phyloP scores from a whole-genome alignment of 164 flowering plant genomes.

The Buxus sempervirens region DNA sequence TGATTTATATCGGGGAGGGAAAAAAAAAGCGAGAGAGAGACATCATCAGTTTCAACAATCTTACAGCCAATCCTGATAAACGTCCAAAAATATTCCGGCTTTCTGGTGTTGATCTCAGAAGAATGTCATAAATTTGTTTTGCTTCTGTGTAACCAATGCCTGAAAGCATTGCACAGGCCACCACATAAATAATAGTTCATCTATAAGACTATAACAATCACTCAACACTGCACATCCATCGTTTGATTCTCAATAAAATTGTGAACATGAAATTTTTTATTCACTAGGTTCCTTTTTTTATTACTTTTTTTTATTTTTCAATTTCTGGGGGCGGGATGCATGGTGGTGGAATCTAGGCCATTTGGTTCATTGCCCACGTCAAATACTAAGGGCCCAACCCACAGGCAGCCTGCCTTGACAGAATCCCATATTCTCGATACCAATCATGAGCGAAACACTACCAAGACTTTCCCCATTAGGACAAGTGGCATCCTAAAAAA shows the following conservation, averaged over 20 bases:
- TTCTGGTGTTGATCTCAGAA: conserved; percentile 68
- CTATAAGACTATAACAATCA: background rate
- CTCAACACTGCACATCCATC: background rate
- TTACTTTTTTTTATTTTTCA: no score
- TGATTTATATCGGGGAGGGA: no score
- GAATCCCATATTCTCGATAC: no score
- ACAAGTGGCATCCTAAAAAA: no score
- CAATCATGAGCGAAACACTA: no score
- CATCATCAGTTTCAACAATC: conserved; percentile 21
- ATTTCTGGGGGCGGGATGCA: no score
- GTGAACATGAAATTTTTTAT: background rate
- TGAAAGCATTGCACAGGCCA: conserved; percentile 22
- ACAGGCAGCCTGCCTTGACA: no score
- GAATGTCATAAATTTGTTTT: conserved; percentile 76
- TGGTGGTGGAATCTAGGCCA: no score
- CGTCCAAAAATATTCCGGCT: conserved; percentile 93
- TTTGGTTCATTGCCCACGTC: no score
- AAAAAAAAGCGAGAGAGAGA: conserved; percentile 2
- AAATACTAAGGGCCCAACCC: no score
- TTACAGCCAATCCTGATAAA: conserved; percentile 94
- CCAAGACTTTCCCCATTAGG: no score
- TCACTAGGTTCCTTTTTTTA: no score
- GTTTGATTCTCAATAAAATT: background rate
- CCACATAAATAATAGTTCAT: background rate
- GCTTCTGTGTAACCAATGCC: conserved; percentile 88